Evolutionary conservation across 352 stramenopile genomes (phyloP).

Genomic region (Phytophthora megakarya): DNA sequence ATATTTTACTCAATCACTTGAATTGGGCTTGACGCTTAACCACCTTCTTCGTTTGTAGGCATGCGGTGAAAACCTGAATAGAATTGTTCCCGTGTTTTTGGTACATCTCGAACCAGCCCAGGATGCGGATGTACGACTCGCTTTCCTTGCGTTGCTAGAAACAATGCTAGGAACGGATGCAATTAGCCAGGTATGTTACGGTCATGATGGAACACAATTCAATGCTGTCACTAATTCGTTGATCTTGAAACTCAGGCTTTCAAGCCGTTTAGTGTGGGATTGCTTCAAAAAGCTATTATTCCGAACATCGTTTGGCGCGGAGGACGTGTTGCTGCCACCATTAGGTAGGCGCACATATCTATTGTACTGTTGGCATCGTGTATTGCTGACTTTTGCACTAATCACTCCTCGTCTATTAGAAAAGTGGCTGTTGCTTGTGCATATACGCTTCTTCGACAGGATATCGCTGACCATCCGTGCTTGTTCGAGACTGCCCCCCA

Average conservation of each 20-base stretch:
- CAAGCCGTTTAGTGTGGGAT: slow-evolving; percentile 53
- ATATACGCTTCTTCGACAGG: slow-evolving; percentile 85
- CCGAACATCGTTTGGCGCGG: slow-evolving; percentile 92
- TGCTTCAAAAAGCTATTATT: slow-evolving; percentile 83
- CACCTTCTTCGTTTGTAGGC: slow-evolving; percentile 37
- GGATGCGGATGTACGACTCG: slow-evolving; percentile 76
- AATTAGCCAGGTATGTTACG: slow-evolving; percentile 51
- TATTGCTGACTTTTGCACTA: slow-evolving; percentile 7
- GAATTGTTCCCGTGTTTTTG: slow-evolving; percentile 67
- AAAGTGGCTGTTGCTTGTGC: slow-evolving; percentile 89
- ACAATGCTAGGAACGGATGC: slow-evolving; percentile 71
- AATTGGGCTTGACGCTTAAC: neutral
- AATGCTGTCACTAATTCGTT: neutral
- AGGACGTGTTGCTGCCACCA: slow-evolving; percentile 84
- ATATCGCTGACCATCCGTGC: slow-evolving; percentile 69
- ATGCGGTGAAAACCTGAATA: slow-evolving; percentile 59
- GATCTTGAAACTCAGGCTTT: slow-evolving; percentile 53
- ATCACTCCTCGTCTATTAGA: slow-evolving; percentile 34
- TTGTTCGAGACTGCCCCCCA: slow-evolving; percentile 86
- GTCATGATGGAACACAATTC: neutral
- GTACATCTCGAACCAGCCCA: slow-evolving; percentile 66
- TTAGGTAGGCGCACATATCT: slow-evolving; percentile 49
- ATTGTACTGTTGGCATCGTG: neutral
- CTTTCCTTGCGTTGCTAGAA: slow-evolving; percentile 85
- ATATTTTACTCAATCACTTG: too few species aligned